Conservation (phyloP, 495 filamentous ascomycete species). For the Xylaria intraflava region DNA sequence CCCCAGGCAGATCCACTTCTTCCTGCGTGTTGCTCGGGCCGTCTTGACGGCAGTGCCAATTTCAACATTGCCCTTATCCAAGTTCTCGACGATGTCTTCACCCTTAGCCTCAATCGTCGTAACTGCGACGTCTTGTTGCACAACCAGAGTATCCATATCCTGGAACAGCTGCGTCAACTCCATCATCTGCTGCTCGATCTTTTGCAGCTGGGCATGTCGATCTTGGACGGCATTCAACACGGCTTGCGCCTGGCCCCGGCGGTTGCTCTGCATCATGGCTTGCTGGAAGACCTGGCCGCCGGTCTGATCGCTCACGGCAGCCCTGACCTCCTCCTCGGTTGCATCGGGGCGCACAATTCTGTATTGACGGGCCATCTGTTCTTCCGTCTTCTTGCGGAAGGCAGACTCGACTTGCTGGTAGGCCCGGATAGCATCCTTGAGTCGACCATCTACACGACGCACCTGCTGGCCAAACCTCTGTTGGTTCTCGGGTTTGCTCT, state of each 20-base stretch:
- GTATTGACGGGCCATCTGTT: conserved; percentile 81
- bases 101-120: conserved; percentile 73
- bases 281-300: conserved; percentile 73
- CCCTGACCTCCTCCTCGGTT: conserved; percentile 68
- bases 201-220: conserved; percentile 81
- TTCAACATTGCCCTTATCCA: conserved; percentile 74
- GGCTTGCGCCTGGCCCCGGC: conserved; percentile 71
- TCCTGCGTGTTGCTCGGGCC: conserved; percentile 72
- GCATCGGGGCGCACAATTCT: conserved; percentile 83
- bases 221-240: conserved; percentile 69
- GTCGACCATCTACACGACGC: conserved; percentile 65
- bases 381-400: conserved; percentile 69
- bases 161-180: conserved; percentile 79
- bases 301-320: conserved; percentile 64
- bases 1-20: conserved; percentile 97
- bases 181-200: conserved; percentile 81
- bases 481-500: conserved; percentile 67
- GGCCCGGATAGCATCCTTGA: conserved; percentile 68
- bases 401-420: conserved; percentile 72
- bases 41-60: conserved; percentile 70
- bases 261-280: conserved; percentile 65
- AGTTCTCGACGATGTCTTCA: conserved; percentile 69
- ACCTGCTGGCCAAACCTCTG: conserved; percentile 71
- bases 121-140: conserved; percentile 74
- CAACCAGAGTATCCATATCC: conserved; percentile 73